Conservation (phyloP, 2,329 filamentous ascomycete species). For the Cladosporium sp. region DNA sequence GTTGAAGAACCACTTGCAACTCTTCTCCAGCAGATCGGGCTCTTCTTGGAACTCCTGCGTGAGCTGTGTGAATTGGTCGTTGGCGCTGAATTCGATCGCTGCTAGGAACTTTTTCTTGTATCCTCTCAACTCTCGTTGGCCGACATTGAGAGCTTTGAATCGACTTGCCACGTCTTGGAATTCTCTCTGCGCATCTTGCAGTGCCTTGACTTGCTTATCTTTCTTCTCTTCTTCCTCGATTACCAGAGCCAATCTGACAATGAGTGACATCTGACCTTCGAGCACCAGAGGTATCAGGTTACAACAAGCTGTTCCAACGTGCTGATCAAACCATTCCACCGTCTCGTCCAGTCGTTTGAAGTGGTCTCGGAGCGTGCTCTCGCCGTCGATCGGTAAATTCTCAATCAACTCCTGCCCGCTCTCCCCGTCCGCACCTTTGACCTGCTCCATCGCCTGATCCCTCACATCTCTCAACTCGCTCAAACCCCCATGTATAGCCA, state of each 20-base stretch:
- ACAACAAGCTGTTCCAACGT: slow-evolving; percentile 83
- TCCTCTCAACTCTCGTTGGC: slow-evolving; percentile 85
- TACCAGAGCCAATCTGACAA: slow-evolving; percentile 87
- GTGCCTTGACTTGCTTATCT: slow-evolving; percentile 83
- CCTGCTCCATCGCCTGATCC: slow-evolving; percentile 96
- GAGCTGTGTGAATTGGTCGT: slow-evolving; percentile 68
- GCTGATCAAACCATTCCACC: slow-evolving; percentile 93
- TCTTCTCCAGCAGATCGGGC: slow-evolving; percentile 79
- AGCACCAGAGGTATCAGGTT: slow-evolving; percentile 87
- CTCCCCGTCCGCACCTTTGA: slow-evolving; percentile 76
- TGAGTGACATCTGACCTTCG: slow-evolving; percentile 80
- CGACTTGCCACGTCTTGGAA: slow-evolving; percentile 91
- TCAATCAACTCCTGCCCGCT: slow-evolving; percentile 95
- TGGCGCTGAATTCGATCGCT: slow-evolving; percentile 71
- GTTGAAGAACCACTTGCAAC: slow-evolving; percentile 95
- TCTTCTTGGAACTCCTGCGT: slow-evolving; percentile 79
- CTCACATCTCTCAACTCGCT: slow-evolving; percentile 90
- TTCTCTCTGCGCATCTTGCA: slow-evolving; percentile 92
- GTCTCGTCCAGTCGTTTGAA: slow-evolving; percentile 84
- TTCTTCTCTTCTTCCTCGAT: slow-evolving; percentile 97
- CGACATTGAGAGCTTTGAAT: slow-evolving; percentile 87
- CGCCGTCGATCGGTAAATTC: slow-evolving; percentile 60
- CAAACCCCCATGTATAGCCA: slow-evolving; percentile 87
- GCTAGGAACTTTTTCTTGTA: slow-evolving; percentile 96
- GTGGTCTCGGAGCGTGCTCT: slow-evolving; percentile 80